phyloP scores from a whole-genome alignment of 164 flowering plant species.

The Vitis labrusca region DNA sequence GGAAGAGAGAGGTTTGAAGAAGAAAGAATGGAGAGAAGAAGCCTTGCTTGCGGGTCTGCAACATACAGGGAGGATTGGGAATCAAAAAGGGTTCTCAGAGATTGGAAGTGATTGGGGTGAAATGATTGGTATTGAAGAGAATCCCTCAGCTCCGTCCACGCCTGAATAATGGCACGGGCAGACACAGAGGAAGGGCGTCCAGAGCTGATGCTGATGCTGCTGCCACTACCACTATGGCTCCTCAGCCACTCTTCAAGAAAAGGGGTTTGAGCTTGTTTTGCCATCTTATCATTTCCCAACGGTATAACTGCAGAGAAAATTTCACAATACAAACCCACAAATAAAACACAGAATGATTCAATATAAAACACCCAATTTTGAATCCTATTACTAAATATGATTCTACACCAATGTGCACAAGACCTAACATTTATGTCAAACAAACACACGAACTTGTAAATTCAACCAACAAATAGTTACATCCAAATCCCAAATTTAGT shows the following conservation, averaged over 20 bases:
- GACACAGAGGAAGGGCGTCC: conserved; percentile 42
- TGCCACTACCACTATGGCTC: conserved; percentile 28
- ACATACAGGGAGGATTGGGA: conserved; percentile 66
- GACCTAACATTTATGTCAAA: no score
- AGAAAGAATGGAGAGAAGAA: conserved; percentile 65
- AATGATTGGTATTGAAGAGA: conserved; percentile 42
- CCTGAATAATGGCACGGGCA: conserved; percentile 72
- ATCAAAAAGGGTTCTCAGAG: conserved; percentile 54
- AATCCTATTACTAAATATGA: no score
- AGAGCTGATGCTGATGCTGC: conserved; percentile 12
- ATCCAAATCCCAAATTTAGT: no score
- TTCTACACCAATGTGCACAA: no score
- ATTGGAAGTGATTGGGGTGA: conserved; percentile 40
- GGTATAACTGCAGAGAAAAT: conserved; percentile 11
- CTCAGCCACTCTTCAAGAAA: conserved; percentile 83
- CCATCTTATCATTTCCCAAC: conserved; percentile 20
- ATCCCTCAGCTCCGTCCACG: conserved; percentile 88
- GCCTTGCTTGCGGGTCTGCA: conserved; percentile 92
- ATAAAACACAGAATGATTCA: no score
- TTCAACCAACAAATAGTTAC: no score
- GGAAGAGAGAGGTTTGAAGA: conserved; percentile 44
- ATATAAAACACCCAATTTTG: no score
- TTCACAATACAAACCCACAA: background rate
- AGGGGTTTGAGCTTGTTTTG: conserved; percentile 41
- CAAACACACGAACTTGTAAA: no score